A percentile compares a stretch with the other conserved stretches of the same genome.
Evolutionary conservation across 495 filamentous ascomycete species (phyloP).

Genomic region (Cryomyces antarcticus): DNA sequence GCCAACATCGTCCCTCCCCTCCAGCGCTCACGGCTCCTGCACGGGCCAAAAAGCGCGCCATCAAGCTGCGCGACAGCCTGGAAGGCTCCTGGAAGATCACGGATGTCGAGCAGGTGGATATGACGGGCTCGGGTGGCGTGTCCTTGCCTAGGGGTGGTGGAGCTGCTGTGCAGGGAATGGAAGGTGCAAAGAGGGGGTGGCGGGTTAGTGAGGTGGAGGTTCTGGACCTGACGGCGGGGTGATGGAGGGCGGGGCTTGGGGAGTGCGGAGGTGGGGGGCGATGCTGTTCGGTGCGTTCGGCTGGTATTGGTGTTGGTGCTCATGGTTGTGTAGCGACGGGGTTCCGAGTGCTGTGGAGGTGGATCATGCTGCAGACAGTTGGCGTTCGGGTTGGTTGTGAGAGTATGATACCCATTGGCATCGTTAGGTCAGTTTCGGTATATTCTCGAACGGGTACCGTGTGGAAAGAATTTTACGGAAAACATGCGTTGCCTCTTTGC

Average conservation of each 20-base stretch:
- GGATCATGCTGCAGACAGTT: no score
- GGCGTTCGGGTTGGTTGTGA: no score
- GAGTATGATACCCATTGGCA: no score
- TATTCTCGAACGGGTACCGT: no score
- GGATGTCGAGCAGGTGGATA: slow-evolving; percentile 15
- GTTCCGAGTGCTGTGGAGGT: no score
- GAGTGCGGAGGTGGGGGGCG: not conserved
- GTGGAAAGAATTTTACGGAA: no score
- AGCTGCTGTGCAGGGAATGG: not conserved
- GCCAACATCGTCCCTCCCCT: slow-evolving; percentile 1
- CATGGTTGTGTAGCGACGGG: no score
- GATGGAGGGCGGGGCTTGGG: not conserved
- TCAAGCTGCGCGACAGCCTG: slow-evolving; percentile 14
- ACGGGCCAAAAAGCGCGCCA: slow-evolving; percentile 9
- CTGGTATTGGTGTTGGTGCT: no score
- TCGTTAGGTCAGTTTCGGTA: no score
- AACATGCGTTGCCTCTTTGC: no score
- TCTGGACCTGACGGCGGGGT: slow-evolving; percentile 7
- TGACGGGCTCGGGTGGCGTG: slow-evolving; percentile 2
- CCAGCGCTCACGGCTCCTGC: not conserved
- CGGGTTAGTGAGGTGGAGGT: slow-evolving; percentile 8
- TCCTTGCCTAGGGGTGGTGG: not conserved
- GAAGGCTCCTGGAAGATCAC: slow-evolving; percentile 13
- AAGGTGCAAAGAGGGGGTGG: not conserved
- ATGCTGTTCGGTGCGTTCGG: not conserved